Percentiles rank a stretch among this genome's conserved stretches.
Conservation (phyloP, 208 protist species). For the Porcisia hertigi region DNA sequence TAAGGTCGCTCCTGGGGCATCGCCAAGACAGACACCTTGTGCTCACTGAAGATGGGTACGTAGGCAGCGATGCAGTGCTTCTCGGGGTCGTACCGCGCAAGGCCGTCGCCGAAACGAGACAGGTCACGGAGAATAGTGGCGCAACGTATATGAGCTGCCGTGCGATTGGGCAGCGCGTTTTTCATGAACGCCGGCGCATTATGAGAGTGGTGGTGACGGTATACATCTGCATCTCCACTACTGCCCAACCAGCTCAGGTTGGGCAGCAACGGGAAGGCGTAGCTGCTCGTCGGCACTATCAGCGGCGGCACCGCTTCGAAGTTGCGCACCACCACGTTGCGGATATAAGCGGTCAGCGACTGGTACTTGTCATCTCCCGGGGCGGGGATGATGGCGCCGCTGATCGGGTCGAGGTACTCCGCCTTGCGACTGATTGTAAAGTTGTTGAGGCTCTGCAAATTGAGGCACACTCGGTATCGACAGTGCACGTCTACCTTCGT, state of each 20-base stretch:
- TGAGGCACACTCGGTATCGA: conserved; percentile 65
- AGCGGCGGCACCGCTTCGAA: conserved; percentile 69
- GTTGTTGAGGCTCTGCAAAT: conserved; percentile 38
- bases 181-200: conserved; percentile 38
- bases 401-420: conserved; percentile 71
- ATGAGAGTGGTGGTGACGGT: conserved; percentile 36
- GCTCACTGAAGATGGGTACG: conserved; percentile 46
- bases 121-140: conserved; percentile 48
- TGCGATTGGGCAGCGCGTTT: conserved; percentile 24
- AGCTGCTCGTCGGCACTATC: conserved; percentile 29
- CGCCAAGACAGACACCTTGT: conserved; percentile 21
- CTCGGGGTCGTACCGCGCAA: conserved; percentile 26
- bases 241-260: conserved; percentile 34
- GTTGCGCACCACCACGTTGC: conserved; percentile 48
- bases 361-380: conserved; percentile 45
- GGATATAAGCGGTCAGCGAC: conserved; percentile 42
- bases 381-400: conserved; percentile 59
- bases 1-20: conserved; percentile 26
- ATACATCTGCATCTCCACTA: conserved; percentile 18
- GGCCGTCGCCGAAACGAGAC: conserved; percentile 50
- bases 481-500: conserved; percentile 21
- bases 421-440: conserved; percentile 67
- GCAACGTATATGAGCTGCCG: conserved; percentile 22
- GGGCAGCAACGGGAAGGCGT: conserved; percentile 34
- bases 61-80: conserved; percentile 31